These are phyloP conservation scores for Euptelea pleiosperma DNA, from an alignment of 164 flowering plant genomes.

Conservation along the genomic window DNA sequence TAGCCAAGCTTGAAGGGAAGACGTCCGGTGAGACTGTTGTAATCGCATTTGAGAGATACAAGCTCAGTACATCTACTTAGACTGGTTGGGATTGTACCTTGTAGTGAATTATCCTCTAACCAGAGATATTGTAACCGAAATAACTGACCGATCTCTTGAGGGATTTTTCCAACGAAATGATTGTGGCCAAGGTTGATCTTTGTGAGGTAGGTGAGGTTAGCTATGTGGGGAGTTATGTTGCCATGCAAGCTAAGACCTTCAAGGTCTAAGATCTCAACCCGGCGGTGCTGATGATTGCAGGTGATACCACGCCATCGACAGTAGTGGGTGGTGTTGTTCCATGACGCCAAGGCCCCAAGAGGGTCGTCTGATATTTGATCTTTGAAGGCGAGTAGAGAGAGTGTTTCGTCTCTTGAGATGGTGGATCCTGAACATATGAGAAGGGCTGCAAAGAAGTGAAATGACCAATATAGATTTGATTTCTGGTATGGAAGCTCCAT, in stretches of 20 bases:
- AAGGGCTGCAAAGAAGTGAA: too few species aligned
- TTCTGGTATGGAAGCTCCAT: too few species aligned
- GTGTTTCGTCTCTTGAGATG: too few species aligned
- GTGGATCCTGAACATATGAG: too few species aligned
- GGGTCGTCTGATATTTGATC: not conserved
- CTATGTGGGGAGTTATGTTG: not conserved
- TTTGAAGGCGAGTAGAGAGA: not conserved
- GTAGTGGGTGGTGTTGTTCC: not conserved
- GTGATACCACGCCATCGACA: not conserved
- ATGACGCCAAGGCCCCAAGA: not conserved
- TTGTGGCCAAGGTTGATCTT: not conserved
- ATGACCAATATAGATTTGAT: too few species aligned
- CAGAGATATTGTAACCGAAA: not conserved
- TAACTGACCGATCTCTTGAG: not conserved
- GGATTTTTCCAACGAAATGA: not conserved
- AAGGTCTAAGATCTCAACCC: not conserved
- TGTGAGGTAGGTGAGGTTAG: not conserved
- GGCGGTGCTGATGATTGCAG: not conserved
- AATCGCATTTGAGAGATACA: not conserved
- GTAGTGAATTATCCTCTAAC: not conserved
- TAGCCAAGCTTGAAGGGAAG: not conserved
- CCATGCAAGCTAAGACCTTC: not conserved
- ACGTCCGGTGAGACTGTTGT: not conserved
- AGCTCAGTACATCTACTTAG: not conserved
- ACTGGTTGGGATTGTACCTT: not conserved